phyloP scores from a whole-genome alignment of 176 grass and related monocot species.

The Rhynchospora breviuscula region DNA sequence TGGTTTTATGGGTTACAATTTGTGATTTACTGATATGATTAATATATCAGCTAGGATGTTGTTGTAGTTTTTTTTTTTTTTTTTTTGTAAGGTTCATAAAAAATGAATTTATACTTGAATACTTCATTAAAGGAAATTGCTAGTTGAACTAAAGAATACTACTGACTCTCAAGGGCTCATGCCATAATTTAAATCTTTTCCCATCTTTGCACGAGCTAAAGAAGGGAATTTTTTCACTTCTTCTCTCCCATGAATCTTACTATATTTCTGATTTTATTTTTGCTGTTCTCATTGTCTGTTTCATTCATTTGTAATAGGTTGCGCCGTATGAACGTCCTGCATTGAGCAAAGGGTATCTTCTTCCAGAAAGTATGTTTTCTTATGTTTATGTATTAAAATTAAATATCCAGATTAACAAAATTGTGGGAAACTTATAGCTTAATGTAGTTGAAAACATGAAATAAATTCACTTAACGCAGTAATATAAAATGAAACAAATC shows the following conservation, averaged over 20 bases:
- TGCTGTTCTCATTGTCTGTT: background rate
- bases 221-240: background rate
- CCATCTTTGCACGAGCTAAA: background rate
- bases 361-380: conserved; percentile 34
- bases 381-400: background rate
- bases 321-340: conserved; percentile 52
- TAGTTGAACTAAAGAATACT: background rate
- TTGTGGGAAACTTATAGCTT: background rate
- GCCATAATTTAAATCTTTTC: background rate
- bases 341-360: conserved; percentile 50
- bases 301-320: conserved; percentile 19
- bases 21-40: background rate
- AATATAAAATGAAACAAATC: background rate
- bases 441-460: background rate
- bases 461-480: background rate
- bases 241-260: background rate
- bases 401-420: background rate
- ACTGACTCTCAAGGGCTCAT: background rate
- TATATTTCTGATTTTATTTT: background rate
- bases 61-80: too few species aligned
- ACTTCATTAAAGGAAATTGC: background rate
- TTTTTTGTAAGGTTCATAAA: background rate
- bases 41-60: background rate
- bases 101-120: background rate
- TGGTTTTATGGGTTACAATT: background rate